phyloP scores from a whole-genome alignment of 768 basidiomycete species.

The Lactifluus subvellereus region DNA sequence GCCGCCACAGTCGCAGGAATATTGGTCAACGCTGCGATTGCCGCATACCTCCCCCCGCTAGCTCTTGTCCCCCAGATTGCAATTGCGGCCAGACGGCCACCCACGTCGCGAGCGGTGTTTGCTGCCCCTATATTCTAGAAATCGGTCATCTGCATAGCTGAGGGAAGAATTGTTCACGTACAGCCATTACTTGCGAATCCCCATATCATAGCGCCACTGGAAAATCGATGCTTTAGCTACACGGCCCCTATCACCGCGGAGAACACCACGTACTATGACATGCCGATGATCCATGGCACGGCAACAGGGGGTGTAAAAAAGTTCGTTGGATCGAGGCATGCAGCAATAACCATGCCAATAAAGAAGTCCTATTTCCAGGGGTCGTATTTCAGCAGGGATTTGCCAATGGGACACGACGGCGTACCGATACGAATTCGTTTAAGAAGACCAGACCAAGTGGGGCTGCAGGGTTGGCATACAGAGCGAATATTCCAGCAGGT shows the following conservation, averaged over 20 bases:
- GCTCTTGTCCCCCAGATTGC: slow-evolving; percentile 29
- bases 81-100: slow-evolving; percentile 28
- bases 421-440: slow-evolving; percentile 38
- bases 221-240: background rate
- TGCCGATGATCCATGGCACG: slow-evolving; percentile 26
- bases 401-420: slow-evolving; percentile 2
- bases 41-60: slow-evolving; percentile 31
- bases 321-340: slow-evolving; percentile 29
- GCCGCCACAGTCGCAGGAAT: slow-evolving; percentile 30
- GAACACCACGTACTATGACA: slow-evolving; percentile 25
- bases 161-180: slow-evolving; percentile 16
- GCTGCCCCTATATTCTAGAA: slow-evolving; percentile 26
- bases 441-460: slow-evolving; percentile 34
- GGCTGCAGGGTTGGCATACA: slow-evolving; percentile 33
- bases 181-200: slow-evolving; percentile 26
- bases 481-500: slow-evolving; percentile 36
- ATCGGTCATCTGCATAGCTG: background rate
- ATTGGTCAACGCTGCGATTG: slow-evolving; percentile 31
- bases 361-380: slow-evolving; percentile 24
- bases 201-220: slow-evolving; percentile 27
- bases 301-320: slow-evolving; percentile 28
- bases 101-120: slow-evolving; percentile 30
- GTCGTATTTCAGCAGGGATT: background rate
- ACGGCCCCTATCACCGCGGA: background rate
- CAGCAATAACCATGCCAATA: slow-evolving; percentile 27